Conservation (phyloP, 1,284 basidiomycete genomes). For the Melampsora larici-populina region DNA sequence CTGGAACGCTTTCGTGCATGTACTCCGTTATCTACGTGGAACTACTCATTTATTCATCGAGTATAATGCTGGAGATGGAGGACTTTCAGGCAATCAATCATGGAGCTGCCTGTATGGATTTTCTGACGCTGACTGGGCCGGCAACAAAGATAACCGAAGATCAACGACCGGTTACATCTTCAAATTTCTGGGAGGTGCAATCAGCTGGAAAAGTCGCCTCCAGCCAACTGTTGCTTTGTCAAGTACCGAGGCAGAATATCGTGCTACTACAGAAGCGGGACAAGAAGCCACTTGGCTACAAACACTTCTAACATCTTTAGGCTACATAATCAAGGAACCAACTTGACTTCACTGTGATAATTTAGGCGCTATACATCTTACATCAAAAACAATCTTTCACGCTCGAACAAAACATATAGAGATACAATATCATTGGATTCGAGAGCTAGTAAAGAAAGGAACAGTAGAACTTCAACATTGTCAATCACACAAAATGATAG, state of each 20-base stretch:
- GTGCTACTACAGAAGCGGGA: slow-evolving; percentile 1
- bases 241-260: no score
- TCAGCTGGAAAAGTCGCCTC: no score
- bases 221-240: no score
- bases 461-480: background rate
- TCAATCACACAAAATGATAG: background rate
- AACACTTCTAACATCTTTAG: background rate
- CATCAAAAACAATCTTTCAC: background rate
- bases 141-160: no score
- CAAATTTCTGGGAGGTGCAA: no score
- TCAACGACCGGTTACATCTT: no score
- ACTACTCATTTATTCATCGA: no score
- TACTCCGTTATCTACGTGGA: background rate
- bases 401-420: no score
- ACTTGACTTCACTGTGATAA: background rate
- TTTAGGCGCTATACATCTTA: no score
- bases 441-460: no score
- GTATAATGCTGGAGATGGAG: no score
- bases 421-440: no score
- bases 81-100: background rate
- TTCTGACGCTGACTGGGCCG: background rate
- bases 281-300: slow-evolving; percentile 10
- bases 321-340: background rate
- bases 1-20: background rate
- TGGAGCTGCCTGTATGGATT: background rate